phyloP scores from a whole-genome alignment of 345 rosid species.

The Lumnitzera racemosa region DNA sequence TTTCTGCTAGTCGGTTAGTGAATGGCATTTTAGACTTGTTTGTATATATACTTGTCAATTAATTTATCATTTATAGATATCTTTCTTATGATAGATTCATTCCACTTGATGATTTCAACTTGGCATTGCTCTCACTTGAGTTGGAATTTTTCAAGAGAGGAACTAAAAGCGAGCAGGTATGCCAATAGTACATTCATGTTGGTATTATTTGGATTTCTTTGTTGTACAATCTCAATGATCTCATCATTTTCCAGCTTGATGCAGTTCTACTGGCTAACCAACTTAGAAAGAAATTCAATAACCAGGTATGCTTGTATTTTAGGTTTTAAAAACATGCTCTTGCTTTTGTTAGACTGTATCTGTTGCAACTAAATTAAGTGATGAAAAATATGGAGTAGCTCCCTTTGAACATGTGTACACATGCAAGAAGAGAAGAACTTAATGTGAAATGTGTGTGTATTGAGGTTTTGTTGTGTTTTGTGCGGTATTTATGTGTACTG shows the following conservation, averaged over 20 bases:
- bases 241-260: slow-evolving; percentile 53
- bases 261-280: slow-evolving; percentile 75
- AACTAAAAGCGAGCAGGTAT: slow-evolving; percentile 78
- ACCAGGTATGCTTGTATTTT: slow-evolving; percentile 47
- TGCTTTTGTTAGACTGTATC: too few species aligned
- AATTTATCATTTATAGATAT: background rate
- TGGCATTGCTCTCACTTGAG: slow-evolving; percentile 74
- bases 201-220: background rate
- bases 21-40: background rate
- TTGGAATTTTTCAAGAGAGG: slow-evolving; percentile 93
- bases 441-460: too few species aligned
- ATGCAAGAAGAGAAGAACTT: too few species aligned
- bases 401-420: too few species aligned
- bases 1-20: slow-evolving; percentile 60
- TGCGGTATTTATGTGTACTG: too few species aligned
- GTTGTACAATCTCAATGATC: too few species aligned
- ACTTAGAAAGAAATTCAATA: slow-evolving; percentile 62
- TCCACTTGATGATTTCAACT: slow-evolving; percentile 69
- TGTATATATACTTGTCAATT: background rate
- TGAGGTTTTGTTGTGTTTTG: too few species aligned
- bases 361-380: background rate
- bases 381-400: background rate
- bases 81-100: slow-evolving; percentile 39
- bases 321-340: too few species aligned
- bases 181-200: background rate